Evolutionary conservation across 2,329 filamentous ascomycete species (phyloP).

Genomic region (Grosmannia serpens): DNA sequence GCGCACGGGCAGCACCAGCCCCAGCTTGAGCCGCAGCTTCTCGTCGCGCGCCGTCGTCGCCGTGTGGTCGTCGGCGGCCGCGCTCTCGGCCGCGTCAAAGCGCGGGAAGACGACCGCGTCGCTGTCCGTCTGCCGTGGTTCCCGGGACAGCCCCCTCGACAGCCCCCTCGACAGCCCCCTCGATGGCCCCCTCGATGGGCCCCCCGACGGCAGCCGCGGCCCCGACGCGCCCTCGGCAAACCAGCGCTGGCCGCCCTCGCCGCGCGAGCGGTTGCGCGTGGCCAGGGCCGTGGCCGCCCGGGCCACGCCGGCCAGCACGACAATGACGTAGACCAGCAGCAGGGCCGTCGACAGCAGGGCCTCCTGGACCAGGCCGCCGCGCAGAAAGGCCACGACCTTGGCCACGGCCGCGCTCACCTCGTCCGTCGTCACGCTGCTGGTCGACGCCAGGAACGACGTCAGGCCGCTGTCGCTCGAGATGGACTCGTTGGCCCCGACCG

Average conservation of each 20-base stretch:
- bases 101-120: constrained; percentile 4
- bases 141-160: neutral
- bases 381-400: constrained; percentile 56
- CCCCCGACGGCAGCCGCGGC: too few relatives aligned
- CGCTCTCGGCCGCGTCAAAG: constrained; percentile 6
- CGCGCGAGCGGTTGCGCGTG: constrained; percentile 45
- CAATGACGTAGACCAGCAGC: constrained; percentile 64
- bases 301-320: constrained; percentile 62
- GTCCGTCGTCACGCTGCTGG: constrained; percentile 62
- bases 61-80: constrained; percentile 7
- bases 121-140: too few relatives aligned
- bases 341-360: constrained; percentile 68
- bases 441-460: constrained; percentile 64
- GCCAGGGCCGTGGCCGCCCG: constrained; percentile 53
- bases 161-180: neutral
- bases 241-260: constrained; percentile 41
- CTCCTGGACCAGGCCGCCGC: constrained; percentile 59
- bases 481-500: constrained; percentile 57
- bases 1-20: constrained; percentile 1
- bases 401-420: constrained; percentile 68
- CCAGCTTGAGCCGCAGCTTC: constrained; percentile 10
- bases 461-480: constrained; percentile 47
- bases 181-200: too few relatives aligned
- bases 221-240: constrained; percentile 1
- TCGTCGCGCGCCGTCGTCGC: constrained; percentile 17